Evolutionary conservation across 2,329 filamentous ascomycete species (phyloP).

Genomic region (Fusarium zealandicum): DNA sequence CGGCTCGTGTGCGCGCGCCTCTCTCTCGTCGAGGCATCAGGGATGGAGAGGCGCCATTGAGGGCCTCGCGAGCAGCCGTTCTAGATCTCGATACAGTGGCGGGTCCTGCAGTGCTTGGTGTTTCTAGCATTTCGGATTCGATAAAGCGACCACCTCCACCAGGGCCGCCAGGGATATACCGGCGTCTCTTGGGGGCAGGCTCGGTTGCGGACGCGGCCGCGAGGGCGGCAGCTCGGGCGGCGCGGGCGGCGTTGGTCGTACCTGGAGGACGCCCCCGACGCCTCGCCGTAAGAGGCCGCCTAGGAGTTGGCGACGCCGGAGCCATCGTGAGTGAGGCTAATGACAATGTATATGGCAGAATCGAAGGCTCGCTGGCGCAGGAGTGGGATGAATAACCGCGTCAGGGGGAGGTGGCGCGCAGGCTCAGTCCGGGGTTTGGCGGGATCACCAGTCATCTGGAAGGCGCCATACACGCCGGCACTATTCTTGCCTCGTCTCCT

Average conservation of each 20-base stretch:
- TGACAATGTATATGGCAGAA: constrained; percentile 16
- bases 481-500: constrained; percentile 8
- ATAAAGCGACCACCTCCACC: constrained; percentile 86
- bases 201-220: constrained; percentile 54
- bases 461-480: constrained; percentile 25
- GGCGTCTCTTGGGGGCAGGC: constrained; percentile 72
- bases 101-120: constrained; percentile 51
- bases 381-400: constrained; percentile 35
- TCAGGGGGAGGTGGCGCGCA: constrained; percentile 43
- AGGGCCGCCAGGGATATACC: constrained; percentile 86
- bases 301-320: constrained; percentile 49
- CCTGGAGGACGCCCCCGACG: constrained; percentile 57
- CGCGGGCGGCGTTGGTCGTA: constrained; percentile 52
- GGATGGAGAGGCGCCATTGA: constrained; percentile 48
- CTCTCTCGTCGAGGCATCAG: constrained; percentile 63
- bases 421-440: constrained; percentile 43
- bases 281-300: constrained; percentile 52
- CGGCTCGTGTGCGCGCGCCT: constrained; percentile 61
- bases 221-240: constrained; percentile 48
- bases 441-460: constrained; percentile 41
- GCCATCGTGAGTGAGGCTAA: constrained; percentile 40
- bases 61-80: constrained; percentile 55
- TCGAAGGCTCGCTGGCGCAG: constrained; percentile 29
- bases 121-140: constrained; percentile 72
- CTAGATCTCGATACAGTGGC: constrained; percentile 61